A percentile compares a stretch with the other conserved stretches of the same genome.
phyloP scores from a whole-genome alignment of 345 rosid species.

The Xanthoceras sorbifolium region DNA sequence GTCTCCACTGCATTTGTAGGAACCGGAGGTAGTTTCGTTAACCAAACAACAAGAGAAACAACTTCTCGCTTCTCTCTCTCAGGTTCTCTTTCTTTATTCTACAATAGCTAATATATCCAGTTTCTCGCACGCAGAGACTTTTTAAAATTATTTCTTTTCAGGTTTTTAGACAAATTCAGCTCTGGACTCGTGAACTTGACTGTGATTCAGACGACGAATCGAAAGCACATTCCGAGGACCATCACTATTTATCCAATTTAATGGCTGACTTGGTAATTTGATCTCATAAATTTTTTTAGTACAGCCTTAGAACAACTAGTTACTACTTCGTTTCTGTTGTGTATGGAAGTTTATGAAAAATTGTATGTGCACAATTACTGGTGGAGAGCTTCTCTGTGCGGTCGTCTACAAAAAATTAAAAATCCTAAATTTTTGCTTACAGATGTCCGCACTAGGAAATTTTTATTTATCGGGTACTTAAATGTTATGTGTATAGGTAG shows the following conservation, averaged over 20 bases:
- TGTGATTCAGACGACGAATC: conserved; percentile 28
- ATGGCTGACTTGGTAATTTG: conserved; percentile 56
- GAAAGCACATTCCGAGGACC: conserved; percentile 12
- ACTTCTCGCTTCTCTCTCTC: conserved; percentile 56
- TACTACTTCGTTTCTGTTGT: background rate
- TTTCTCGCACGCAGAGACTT: background rate
- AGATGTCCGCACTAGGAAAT: too few relatives aligned
- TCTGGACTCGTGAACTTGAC: conserved; percentile 36
- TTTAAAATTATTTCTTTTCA: conserved; percentile 4
- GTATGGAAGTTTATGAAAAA: background rate
- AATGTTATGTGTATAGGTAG: background rate
- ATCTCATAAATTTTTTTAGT: background rate
- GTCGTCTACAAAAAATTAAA: background rate
- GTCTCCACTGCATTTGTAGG: conserved; percentile 29
- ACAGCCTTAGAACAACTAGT: background rate
- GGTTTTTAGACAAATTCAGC: conserved; percentile 54
- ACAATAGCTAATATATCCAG: background rate
- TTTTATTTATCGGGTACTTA: background rate
- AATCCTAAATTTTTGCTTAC: too few relatives aligned
- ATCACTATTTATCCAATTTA: conserved; percentile 35
- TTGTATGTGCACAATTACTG: background rate
- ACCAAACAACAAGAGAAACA: conserved; percentile 46
- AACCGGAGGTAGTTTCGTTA: conserved; percentile 22
- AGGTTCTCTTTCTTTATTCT: conserved; percentile 33
- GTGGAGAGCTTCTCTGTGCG: background rate